Evolutionary conservation across 176 grass and related monocot species (phyloP).

Genomic region (Pharus latifolius): DNA sequence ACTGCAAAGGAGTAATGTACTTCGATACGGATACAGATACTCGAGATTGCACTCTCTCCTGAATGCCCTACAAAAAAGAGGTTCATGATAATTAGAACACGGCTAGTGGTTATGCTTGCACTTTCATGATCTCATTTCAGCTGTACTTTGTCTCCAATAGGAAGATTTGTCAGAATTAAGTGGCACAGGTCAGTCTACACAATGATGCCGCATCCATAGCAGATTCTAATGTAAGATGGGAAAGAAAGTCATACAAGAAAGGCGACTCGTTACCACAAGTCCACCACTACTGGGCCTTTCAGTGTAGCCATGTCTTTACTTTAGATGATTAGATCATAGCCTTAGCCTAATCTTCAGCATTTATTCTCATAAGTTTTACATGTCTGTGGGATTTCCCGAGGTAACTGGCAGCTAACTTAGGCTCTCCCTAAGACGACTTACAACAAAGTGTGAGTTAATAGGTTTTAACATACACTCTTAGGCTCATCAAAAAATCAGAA

Average conservation of each 20-base stretch:
- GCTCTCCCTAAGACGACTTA: not conserved
- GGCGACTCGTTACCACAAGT: no score
- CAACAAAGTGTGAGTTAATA: not conserved
- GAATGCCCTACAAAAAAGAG: slow-evolving; percentile 19
- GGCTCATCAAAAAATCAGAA: no score
- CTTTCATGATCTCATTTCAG: not conserved
- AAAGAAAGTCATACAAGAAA: not conserved
- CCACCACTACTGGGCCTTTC: no score
- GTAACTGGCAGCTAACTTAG: not conserved
- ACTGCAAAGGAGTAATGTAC: not conserved
- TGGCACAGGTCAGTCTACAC: not conserved
- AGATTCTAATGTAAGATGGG: not conserved
- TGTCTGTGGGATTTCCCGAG: not conserved
- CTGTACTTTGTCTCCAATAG: not conserved
- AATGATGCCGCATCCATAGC: not conserved
- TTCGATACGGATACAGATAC: not conserved
- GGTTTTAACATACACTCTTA: not conserved
- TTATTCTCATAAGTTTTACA: not conserved
- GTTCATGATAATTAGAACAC: not conserved
- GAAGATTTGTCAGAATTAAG: not conserved
- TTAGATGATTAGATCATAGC: no score
- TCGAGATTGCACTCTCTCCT: slow-evolving; percentile 6
- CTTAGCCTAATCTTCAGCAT: not conserved
- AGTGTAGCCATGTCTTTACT: no score
- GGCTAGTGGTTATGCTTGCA: not conserved